phyloP scores from a whole-genome alignment of 306 rosid species.

The Canavalia gladiata region DNA sequence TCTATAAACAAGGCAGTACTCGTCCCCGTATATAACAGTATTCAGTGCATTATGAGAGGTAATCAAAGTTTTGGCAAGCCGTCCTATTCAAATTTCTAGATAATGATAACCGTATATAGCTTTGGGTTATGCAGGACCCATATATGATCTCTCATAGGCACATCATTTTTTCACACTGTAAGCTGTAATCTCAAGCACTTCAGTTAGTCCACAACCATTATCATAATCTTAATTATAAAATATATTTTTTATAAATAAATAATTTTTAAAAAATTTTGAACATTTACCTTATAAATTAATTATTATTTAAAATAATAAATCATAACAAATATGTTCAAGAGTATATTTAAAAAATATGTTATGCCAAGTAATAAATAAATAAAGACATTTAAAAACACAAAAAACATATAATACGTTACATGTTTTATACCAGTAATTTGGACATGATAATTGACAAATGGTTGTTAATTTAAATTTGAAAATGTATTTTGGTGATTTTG shows the following conservation, averaged over 20 bases:
- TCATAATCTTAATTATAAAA: conserved; percentile 7
- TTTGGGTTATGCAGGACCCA: conserved; percentile 39
- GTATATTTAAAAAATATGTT: too few species aligned
- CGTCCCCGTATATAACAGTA: conserved; percentile 17
- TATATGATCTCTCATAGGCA: conserved; percentile 25
- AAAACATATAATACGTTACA: background rate
- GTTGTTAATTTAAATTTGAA: conserved; percentile 12
- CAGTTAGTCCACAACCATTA: conserved; percentile 7
- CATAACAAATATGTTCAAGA: too few species aligned
- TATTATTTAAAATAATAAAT: too few species aligned
- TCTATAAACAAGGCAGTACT: conserved; percentile 10
- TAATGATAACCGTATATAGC: conserved; percentile 47
- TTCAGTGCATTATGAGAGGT: conserved; percentile 23
- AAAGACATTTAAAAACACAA: background rate
- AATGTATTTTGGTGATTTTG: conserved; percentile 8
- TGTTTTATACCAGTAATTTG: conserved; percentile 11
- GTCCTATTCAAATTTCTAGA: conserved; percentile 50
- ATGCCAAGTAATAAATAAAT: conserved; percentile 22
- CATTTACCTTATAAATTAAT: too few species aligned
- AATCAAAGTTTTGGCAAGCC: conserved; percentile 36
- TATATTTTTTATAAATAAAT: too few species aligned
- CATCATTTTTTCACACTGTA: conserved; percentile 43
- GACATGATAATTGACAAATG: conserved; percentile 7
- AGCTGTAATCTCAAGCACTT: conserved; percentile 43
- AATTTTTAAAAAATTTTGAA: too few species aligned